A percentile compares a stretch with the other conserved stretches of the same genome.
phyloP scores from a whole-genome alignment of 192 early-diverging fungal species.

The Podila horticola region DNA sequence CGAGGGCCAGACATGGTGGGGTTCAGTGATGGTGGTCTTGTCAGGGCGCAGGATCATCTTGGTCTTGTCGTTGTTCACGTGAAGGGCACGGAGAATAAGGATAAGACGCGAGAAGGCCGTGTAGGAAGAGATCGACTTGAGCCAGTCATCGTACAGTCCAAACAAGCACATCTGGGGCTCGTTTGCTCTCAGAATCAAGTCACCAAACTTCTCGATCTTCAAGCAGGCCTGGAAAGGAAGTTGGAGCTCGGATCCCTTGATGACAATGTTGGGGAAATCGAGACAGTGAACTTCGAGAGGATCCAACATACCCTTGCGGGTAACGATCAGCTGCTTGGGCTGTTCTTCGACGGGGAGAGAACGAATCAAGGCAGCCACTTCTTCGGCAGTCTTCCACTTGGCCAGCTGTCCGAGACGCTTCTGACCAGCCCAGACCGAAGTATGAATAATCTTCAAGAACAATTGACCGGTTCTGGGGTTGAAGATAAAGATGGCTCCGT shows the following conservation, averaged over 20 bases:
- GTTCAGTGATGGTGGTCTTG: slow-evolving; percentile 90
- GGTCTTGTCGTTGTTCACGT: slow-evolving; percentile 98
- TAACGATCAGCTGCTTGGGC: slow-evolving; percentile 99
- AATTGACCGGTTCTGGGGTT: slow-evolving; percentile 99
- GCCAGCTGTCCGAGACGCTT: slow-evolving; percentile 99
- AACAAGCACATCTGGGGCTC: slow-evolving; percentile 97
- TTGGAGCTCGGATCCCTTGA: slow-evolving; percentile 97
- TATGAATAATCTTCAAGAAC: slow-evolving; percentile 99
- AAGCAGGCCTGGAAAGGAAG: slow-evolving; percentile 97
- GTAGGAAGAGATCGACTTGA: slow-evolving; percentile 93
- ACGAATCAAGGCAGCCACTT: slow-evolving; percentile 98
- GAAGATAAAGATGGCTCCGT: slow-evolving; percentile 99
- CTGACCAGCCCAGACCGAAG: slow-evolving; percentile 98
- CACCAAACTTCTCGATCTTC: slow-evolving; percentile 98
- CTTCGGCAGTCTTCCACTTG: slow-evolving; percentile 99
- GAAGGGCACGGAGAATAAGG: slow-evolving; percentile 94
- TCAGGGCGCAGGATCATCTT: slow-evolving; percentile 97
- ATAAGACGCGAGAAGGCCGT: slow-evolving; percentile 98
- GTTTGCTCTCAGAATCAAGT: slow-evolving; percentile 97
- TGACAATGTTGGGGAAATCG: slow-evolving; percentile 99
- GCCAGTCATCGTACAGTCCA: slow-evolving; percentile 97
- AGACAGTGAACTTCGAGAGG: slow-evolving; percentile 93
- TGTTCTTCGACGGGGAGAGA: slow-evolving; percentile 99
- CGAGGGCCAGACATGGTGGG: slow-evolving; percentile 98
- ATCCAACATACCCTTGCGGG: slow-evolving; percentile 99